Conservation (phyloP, 2,329 filamentous ascomycete genomes). For the Claviceps fusiformis region DNA sequence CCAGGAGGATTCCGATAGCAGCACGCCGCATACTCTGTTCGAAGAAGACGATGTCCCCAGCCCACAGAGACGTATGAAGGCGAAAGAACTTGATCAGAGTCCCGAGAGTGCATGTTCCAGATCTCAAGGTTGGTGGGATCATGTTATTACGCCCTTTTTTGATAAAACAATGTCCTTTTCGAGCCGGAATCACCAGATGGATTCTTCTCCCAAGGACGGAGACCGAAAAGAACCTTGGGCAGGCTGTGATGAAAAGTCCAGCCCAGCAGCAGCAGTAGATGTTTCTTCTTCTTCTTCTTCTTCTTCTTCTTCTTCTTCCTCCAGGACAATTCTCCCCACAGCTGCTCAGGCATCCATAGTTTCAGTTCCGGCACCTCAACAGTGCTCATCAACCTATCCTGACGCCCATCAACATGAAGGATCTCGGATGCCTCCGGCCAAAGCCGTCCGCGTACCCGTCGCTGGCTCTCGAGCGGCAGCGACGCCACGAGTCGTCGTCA, state of each 20-base stretch:
- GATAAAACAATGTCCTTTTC: constrained; percentile 31
- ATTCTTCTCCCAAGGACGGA: constrained; percentile 16
- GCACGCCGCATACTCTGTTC: constrained; percentile 52
- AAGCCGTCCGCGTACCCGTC: neutral
- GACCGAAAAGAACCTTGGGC: constrained; percentile 26
- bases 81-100: constrained; percentile 23
- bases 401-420: constrained; percentile 5
- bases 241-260: constrained; percentile 7
- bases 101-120: constrained; percentile 39
- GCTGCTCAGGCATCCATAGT: constrained; percentile 21
- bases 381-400: constrained; percentile 17
- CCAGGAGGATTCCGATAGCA: constrained; percentile 35
- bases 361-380: constrained; percentile 22
- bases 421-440: too few species aligned
- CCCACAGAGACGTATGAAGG: constrained; percentile 24
- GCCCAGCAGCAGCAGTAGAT: constrained; percentile 2
- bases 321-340: constrained; percentile 6
- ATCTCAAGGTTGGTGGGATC: constrained; percentile 65
- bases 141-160: constrained; percentile 57
- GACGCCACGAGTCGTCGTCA: constrained; percentile 2
- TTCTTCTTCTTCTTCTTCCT: constrained; percentile 1
- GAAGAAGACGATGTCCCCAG: constrained; percentile 49
- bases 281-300: too few species aligned
- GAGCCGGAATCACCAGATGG: constrained; percentile 20
- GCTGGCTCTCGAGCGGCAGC: neutral